Conservation (phyloP, 2,329 filamentous ascomycete genomes). For the Fusarium sp. region DNA sequence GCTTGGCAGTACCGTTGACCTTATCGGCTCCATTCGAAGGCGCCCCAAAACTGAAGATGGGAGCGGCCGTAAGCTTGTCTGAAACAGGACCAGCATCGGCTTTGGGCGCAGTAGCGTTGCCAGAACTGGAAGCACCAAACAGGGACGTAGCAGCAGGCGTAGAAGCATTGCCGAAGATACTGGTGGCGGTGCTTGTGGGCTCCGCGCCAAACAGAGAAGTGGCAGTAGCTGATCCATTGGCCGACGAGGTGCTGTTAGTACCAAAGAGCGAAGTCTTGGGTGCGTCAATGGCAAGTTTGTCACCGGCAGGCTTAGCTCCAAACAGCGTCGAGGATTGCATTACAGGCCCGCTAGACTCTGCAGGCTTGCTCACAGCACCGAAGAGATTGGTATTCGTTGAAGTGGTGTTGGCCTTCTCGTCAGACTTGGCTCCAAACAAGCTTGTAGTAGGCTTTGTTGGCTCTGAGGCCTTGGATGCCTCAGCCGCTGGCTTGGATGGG, state of each 20-base stretch:
- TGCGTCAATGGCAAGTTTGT: conserved; percentile 40
- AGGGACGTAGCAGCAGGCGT: conserved; percentile 39
- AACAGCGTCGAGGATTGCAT: conserved; percentile 49
- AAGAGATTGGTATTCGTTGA: conserved; percentile 50
- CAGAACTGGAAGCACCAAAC: conserved; percentile 43
- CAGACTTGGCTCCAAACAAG: conserved; percentile 52
- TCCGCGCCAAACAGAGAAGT: conserved; percentile 42
- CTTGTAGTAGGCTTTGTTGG: conserved; percentile 42
- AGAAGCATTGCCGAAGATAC: conserved; percentile 47
- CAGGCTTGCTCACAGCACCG: conserved; percentile 48
- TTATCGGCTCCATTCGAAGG: conserved; percentile 40
- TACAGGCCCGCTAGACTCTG: conserved; percentile 42
- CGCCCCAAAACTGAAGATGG: conserved; percentile 49
- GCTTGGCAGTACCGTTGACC: conserved; percentile 47
- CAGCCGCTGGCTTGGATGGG: conserved; percentile 45
- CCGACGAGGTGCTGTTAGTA: conserved; percentile 23
- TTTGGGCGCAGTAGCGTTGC: conserved; percentile 34
- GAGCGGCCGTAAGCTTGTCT: conserved; percentile 39
- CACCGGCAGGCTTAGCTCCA: conserved; percentile 46
- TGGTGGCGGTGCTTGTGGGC: conserved; percentile 39
- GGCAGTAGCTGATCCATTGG: conserved; percentile 24
- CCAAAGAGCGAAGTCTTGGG: conserved; percentile 48
- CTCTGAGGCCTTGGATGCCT: conserved; percentile 44
- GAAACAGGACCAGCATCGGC: conserved; percentile 31
- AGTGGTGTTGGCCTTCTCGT: conserved; percentile 42